A percentile compares a stretch with the other conserved stretches of the same genome.
phyloP scores from a whole-genome alignment of 768 basidiomycete species.

The Pisolithus sp. region DNA sequence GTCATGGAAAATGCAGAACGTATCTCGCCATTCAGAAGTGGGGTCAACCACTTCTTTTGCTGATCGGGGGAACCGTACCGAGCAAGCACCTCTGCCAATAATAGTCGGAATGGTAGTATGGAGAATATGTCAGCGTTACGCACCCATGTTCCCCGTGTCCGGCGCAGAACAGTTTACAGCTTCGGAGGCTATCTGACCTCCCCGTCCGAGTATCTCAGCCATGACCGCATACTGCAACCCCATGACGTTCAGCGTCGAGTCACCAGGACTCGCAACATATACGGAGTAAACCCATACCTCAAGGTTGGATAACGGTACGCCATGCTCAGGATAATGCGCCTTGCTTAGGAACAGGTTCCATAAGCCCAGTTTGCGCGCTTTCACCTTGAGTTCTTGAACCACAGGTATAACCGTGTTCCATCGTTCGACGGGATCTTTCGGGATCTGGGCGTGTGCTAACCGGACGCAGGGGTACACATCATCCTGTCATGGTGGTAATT shows the following conservation, averaged over 20 bases:
- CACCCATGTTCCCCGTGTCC: conserved; percentile 98
- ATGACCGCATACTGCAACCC: conserved; percentile 84
- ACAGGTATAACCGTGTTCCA: conserved; percentile 85
- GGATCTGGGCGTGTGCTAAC: conserved; percentile 77
- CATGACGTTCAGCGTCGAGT: background rate
- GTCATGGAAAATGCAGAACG: conserved; percentile 97
- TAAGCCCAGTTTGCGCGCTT: conserved; percentile 81
- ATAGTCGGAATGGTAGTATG: background rate
- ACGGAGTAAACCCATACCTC: conserved; percentile 50
- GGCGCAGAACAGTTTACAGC: conserved; percentile 92
- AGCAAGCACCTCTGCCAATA: conserved; percentile 81
- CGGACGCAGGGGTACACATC: conserved; percentile 79
- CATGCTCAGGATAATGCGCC: conserved; percentile 83
- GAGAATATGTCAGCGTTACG: conserved; percentile 14
- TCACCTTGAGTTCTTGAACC: conserved; percentile 77
- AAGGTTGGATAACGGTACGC: conserved; percentile 86
- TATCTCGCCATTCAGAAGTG: conserved; percentile 87
- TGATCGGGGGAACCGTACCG: conserved; percentile 89
- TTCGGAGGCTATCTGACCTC: conserved; percentile 76
- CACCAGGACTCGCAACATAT: background rate
- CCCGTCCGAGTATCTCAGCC: conserved; percentile 91
- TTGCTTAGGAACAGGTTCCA: conserved; percentile 99
- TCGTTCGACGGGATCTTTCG: conserved; percentile 61
- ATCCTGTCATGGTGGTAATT: conserved; percentile 43
- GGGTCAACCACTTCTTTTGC: conserved; percentile 83